Conservation (phyloP, 2,329 filamentous ascomycete genomes). For the Colletotrichum siamense region DNA sequence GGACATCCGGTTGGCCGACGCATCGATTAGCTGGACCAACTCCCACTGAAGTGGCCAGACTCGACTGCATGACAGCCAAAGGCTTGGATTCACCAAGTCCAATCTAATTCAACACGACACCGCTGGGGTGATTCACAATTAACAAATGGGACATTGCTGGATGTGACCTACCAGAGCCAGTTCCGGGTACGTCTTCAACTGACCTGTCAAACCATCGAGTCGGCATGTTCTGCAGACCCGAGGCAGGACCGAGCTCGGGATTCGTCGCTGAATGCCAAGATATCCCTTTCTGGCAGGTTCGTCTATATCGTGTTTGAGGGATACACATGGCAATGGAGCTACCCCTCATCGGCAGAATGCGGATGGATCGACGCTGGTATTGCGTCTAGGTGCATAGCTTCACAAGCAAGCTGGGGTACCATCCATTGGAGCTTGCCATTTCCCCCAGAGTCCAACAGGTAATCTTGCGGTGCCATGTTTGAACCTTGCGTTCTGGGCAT, state of each 20-base stretch:
- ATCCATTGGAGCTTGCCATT: background rate
- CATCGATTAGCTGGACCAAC: background rate
- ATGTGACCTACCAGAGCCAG: background rate
- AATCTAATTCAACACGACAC: background rate
- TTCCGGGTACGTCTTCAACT: background rate
- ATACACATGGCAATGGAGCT: background rate
- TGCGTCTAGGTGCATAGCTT: background rate
- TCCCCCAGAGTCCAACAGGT: background rate
- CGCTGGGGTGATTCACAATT: background rate
- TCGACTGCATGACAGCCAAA: background rate
- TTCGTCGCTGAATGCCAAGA: background rate
- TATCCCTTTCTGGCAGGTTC: background rate
- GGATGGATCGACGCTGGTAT: background rate
- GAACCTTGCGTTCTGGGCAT: background rate
- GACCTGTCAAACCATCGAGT: background rate
- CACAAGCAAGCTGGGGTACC: background rate
- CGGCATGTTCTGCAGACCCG: background rate
- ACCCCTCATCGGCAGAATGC: slow-evolving; percentile 14
- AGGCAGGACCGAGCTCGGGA: background rate
- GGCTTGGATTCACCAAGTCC: background rate
- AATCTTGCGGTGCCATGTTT: background rate
- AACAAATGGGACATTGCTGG: background rate
- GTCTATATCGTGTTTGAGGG: background rate
- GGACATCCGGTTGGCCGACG: background rate
- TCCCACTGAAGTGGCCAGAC: background rate